Conservation (phyloP, 73 alveolate species). For the Tetrahymena malaccensis region DNA sequence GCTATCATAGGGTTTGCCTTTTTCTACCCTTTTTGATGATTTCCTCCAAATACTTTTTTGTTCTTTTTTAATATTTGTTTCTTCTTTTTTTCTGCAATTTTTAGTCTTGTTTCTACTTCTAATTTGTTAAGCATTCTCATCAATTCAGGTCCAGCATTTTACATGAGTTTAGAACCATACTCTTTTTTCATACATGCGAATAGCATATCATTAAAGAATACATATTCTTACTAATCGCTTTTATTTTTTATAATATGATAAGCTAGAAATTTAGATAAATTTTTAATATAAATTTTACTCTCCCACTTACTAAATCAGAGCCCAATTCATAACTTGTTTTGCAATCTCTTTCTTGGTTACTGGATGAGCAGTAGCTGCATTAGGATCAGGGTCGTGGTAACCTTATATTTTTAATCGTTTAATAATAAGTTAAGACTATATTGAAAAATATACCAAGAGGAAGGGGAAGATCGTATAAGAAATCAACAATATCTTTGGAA, state of each 20-base stretch:
- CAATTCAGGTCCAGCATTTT: not conserved
- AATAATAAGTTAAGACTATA: not conserved
- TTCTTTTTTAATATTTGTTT: not conserved
- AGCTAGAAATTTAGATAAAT: no score
- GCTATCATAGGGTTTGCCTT: not conserved
- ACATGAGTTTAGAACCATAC: not conserved
- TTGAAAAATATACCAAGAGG: conserved; percentile 39
- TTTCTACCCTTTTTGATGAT: not conserved
- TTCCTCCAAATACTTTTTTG: not conserved
- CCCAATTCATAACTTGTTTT: not conserved
- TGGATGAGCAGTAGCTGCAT: not conserved
- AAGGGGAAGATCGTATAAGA: conserved; percentile 37
- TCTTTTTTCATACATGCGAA: not conserved
- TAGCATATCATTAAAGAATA: not conserved
- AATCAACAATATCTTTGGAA: conserved; percentile 41
- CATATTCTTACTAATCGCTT: not conserved
- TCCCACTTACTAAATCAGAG: not conserved
- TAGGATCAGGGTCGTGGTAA: not conserved
- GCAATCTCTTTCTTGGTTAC: not conserved
- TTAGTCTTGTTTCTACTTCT: not conserved
- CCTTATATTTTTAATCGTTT: not conserved
- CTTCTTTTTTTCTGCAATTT: not conserved
- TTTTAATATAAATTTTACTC: not conserved
- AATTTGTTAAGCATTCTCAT: not conserved
- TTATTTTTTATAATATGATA: no score